Evolutionary conservation across 2,329 filamentous ascomycete genomes (phyloP).

Genomic region (Mariannaea elegans): DNA sequence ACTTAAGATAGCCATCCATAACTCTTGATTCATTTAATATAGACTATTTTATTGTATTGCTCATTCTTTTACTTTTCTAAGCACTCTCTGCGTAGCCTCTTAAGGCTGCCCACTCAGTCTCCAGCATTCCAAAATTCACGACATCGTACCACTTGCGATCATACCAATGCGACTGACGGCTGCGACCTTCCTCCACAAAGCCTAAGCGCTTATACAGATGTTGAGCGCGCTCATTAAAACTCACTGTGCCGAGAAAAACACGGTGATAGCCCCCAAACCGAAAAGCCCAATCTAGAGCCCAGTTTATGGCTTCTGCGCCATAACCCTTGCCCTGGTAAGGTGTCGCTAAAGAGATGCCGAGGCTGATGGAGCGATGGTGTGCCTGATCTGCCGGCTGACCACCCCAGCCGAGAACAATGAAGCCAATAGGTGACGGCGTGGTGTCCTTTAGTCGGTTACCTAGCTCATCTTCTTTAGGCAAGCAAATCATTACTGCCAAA

Average conservation of each 20-base stretch:
- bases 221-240: constrained; percentile 53
- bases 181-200: constrained; percentile 54
- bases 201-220: constrained; percentile 56
- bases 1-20: too few relatives aligned
- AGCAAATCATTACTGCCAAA: neutral
- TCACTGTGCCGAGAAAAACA: constrained; percentile 50
- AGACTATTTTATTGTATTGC: too few relatives aligned
- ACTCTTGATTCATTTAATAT: too few relatives aligned
- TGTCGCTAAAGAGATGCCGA: constrained; percentile 49
- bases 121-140: constrained; percentile 49
- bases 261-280: constrained; percentile 53
- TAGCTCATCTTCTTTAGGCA: too few relatives aligned
- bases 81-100: too few relatives aligned
- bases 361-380: constrained; percentile 6
- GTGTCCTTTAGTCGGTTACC: neutral
- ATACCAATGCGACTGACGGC: constrained; percentile 52
- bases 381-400: neutral
- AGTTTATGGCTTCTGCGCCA: constrained; percentile 56
- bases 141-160: constrained; percentile 52
- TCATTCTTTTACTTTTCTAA: too few relatives aligned
- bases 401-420: neutral
- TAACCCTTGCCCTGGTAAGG: constrained; percentile 52
- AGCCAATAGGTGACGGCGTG: neutral
- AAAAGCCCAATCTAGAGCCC: constrained; percentile 58
- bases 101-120: constrained; percentile 47